Base-by-base conservation (phyloP, 768 basidiomycete species). In the Boletus insuetus region DNA sequence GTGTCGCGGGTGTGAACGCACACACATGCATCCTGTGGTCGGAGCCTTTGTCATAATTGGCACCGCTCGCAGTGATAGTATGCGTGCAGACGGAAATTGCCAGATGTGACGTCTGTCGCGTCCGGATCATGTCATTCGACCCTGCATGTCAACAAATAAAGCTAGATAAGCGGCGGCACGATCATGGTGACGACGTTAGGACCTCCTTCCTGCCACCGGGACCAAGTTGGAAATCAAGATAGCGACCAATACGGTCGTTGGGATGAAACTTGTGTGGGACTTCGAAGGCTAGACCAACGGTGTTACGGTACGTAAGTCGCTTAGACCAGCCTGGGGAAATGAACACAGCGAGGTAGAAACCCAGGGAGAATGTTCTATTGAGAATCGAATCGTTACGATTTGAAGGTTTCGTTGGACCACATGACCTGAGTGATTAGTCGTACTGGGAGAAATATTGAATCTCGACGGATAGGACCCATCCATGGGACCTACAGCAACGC, bases 101-200 rank as follows among this genome's bases (percentile, higher is more conserved):
- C 52, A 54, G 29, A 51, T 59, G 16, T 38, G 38, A 40, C 8
- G 7, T 39, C 10, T 10, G n/a, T 4, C 44, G 29, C 4, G 34
- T 47, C 50, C 53, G 52, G 61, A 51, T 51, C 53, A 55, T 60
- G 29, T 14, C 26, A 26, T 35, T 35, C 6, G 48, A 37, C 57
- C 51, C 49, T 49, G 57, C 31, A 51, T 0, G 12, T 45, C 29
- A 24, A 31, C 22, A 37, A 48, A 54, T n/a, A 14, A 14, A 20
- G 47, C 20, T 39, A 48, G 38, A 50, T 51, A 38, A 29, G 24
- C 24, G 35, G 14, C 6, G 40, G 11, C 7, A 22, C n/a, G 24
- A 6, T n/a, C 32, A 32, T 42, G 35, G 22, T 43, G 31, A 35
- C 54, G 16, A 43, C 31, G 35, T 10, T 14, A 37, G n/a, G 13